A percentile compares a stretch with the other conserved stretches of the same genome.
Evolutionary conservation across 2,329 filamentous ascomycete genomes (phyloP).

Genomic region (Cadophora gregata): DNA sequence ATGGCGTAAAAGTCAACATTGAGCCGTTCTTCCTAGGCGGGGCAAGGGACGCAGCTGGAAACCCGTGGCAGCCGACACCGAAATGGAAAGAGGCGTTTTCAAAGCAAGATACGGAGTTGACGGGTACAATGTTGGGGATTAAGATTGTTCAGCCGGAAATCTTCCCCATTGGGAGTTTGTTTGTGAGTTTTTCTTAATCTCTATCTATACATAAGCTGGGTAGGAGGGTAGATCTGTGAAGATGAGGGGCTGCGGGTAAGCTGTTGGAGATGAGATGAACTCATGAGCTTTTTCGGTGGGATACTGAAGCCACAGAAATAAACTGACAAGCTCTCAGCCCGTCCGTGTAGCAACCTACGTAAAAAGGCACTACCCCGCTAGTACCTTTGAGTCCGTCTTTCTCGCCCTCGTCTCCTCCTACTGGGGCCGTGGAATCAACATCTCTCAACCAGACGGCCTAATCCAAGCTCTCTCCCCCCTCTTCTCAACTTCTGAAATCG

Average conservation of each 20-base stretch:
- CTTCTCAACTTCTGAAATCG: constrained; percentile 25
- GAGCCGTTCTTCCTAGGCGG: constrained; percentile 34
- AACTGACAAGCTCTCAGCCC: constrained; percentile 19
- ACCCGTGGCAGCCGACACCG: constrained; percentile 30
- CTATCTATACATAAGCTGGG: not conserved
- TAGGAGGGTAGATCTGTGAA: not conserved
- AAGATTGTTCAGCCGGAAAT: constrained; percentile 29
- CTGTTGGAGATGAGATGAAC: not conserved
- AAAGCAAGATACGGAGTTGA: constrained; percentile 29
- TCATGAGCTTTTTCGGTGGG: not conserved
- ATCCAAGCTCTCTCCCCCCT: constrained; percentile 25
- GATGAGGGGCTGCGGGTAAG: not conserved
- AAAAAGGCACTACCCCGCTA: constrained; percentile 25
- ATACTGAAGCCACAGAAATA: not conserved
- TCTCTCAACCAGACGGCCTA: constrained; percentile 30
- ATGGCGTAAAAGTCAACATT: constrained; percentile 33
- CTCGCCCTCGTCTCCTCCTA: constrained; percentile 30
- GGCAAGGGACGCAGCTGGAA: constrained; percentile 30
- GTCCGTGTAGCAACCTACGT: constrained; percentile 33
- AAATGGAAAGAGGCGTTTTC: constrained; percentile 30
- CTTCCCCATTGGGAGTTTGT: constrained; percentile 31
- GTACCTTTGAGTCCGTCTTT: constrained; percentile 31
- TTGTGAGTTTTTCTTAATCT: constrained; percentile 25
- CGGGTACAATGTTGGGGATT: constrained; percentile 29
- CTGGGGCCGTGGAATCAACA: constrained; percentile 31